Percentiles rank a stretch among this genome's conserved stretches.
These are phyloP conservation scores for Polyporus tsugae DNA, from an alignment of 1,284 basidiomycete genomes.

Conservation along the genomic window DNA sequence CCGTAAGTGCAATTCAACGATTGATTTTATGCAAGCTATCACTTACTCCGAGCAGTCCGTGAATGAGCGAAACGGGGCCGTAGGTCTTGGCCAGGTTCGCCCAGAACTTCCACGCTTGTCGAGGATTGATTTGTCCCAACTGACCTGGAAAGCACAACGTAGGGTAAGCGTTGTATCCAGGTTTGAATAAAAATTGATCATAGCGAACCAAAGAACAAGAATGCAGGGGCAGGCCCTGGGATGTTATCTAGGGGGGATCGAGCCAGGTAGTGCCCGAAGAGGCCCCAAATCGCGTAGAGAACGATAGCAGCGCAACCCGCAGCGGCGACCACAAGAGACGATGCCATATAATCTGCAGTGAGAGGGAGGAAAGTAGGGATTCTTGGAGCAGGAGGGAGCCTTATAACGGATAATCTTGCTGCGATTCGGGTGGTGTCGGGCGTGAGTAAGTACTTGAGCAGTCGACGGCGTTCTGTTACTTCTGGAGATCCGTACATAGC, in stretches of 20 bases:
- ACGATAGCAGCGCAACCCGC: background rate
- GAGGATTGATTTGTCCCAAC: background rate
- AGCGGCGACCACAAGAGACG: background rate
- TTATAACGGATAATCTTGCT: background rate
- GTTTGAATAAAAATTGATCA: background rate
- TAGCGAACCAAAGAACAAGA: background rate
- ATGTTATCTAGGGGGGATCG: background rate
- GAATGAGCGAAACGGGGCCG: constrained; percentile 30
- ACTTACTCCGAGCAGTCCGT: constrained; percentile 31
- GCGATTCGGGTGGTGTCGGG: background rate
- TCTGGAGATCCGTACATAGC: background rate
- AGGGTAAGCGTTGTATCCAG: background rate
- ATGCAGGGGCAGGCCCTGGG: background rate
- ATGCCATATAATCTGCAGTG: background rate
- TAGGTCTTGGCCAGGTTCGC: constrained; percentile 22
- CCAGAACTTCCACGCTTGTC: constrained; percentile 9
- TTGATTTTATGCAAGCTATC: background rate
- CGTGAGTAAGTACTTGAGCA: background rate
- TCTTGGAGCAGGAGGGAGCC: background rate
- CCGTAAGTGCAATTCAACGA: background rate
- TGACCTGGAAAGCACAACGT: background rate
- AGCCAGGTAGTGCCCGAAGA: background rate
- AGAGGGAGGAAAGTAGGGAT: background rate
- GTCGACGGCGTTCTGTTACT: background rate
- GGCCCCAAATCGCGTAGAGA: background rate